Conservation (phyloP, 2,329 filamentous ascomycete genomes). For the Gnomoniopsis sp. region DNA sequence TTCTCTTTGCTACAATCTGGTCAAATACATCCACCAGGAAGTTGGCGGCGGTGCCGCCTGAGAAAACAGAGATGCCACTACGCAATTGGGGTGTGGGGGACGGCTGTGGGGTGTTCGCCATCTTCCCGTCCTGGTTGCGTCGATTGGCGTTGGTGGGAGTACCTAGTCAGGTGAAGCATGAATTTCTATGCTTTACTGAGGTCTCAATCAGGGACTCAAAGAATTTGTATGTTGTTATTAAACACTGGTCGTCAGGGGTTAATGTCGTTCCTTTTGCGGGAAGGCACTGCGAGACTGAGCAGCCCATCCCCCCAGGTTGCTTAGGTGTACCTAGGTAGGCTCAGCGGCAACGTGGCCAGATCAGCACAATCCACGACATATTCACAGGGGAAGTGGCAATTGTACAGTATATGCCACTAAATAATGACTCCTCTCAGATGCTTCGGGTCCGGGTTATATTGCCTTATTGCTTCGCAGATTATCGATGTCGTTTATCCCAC, state of each 20-base stretch:
- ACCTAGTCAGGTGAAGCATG: not conserved
- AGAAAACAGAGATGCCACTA: slow-evolving; percentile 76
- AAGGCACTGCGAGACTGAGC: not conserved
- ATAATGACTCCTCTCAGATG: not conserved
- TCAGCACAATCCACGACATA: not conserved
- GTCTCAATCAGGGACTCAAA: too few species aligned
- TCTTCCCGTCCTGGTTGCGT: not conserved
- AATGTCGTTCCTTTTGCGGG: not conserved
- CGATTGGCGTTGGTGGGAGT: not conserved
- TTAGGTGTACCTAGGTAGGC: too few species aligned
- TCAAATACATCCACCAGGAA: slow-evolving; percentile 89
- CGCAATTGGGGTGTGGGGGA: slow-evolving; percentile 9
- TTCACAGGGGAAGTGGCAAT: too few species aligned
- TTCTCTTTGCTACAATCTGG: slow-evolving; percentile 58
- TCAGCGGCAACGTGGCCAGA: not conserved
- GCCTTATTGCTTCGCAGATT: too few species aligned
- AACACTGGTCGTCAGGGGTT: too few species aligned
- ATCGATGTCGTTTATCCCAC: too few species aligned
- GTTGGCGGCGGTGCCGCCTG: slow-evolving; percentile 91
- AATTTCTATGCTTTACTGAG: too few species aligned
- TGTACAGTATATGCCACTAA: not conserved
- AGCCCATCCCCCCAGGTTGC: not conserved
- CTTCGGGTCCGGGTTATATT: too few species aligned
- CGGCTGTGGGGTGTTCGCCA: slow-evolving; percentile 7
- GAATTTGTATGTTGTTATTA: too few species aligned